These are phyloP conservation scores for Wickerhamomyces strasburgensis DNA, from an alignment of 805 yeast genomes.

Conservation along the genomic window DNA sequence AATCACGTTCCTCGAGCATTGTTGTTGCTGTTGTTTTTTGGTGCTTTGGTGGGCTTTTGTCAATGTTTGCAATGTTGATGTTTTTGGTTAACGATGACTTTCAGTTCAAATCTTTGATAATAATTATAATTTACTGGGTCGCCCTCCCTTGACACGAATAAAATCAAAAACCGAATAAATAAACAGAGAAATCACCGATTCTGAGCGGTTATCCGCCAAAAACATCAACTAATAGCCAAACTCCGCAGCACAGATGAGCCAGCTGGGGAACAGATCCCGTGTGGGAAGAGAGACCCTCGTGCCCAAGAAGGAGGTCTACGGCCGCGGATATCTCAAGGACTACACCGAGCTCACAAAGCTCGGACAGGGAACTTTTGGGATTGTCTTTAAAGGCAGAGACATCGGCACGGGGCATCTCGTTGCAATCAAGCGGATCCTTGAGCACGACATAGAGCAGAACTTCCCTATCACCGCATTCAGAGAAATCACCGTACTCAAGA, in stretches of 20 bases:
- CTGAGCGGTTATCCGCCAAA: too few relatives aligned
- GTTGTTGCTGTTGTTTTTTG: too few relatives aligned
- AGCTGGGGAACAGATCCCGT: constrained; percentile 5
- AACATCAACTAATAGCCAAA: too few relatives aligned
- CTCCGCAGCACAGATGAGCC: background rate
- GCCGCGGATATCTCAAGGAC: constrained; percentile 23
- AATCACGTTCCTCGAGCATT: constrained; percentile 36
- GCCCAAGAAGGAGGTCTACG: constrained; percentile 6
- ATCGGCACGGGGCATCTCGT: constrained; percentile 50
- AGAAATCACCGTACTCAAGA: constrained; percentile 79
- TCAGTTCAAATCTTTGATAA: too few relatives aligned
- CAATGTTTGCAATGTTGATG: too few relatives aligned
- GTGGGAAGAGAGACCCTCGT: background rate
- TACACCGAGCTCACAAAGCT: constrained; percentile 39
- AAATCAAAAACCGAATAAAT: too few relatives aligned
- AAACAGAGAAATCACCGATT: too few relatives aligned
- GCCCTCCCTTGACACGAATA: too few relatives aligned
- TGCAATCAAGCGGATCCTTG: constrained; percentile 82
- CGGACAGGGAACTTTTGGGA: constrained; percentile 87
- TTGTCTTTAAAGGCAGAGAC: constrained; percentile 72
- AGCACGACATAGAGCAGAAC: constrained; percentile 37
- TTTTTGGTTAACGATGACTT: too few relatives aligned
- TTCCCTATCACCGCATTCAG: constrained; percentile 94
- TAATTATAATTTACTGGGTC: too few relatives aligned
- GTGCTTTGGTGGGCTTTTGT: too few relatives aligned